Conservation (phyloP, 352 stramenopile species). For the Globisporangium okanoganense region DNA sequence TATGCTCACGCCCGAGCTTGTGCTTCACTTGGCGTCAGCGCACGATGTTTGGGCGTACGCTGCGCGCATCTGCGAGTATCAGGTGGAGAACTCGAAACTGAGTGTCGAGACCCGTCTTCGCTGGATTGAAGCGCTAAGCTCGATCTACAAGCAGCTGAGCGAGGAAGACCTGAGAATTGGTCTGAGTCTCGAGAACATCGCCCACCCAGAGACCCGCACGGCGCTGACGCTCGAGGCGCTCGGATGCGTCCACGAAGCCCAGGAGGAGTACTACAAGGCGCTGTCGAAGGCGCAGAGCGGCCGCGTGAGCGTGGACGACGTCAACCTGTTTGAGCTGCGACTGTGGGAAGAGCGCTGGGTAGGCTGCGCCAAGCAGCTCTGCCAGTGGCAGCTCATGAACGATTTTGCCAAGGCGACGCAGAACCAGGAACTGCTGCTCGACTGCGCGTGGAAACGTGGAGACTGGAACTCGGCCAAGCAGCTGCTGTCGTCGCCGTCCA, state of each 20-base stretch:
- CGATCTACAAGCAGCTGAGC: slow-evolving; percentile 85
- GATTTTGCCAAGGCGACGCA: slow-evolving; percentile 90
- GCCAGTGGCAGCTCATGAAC: slow-evolving; percentile 91
- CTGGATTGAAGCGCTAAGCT: slow-evolving; percentile 83
- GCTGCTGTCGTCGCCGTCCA: slow-evolving; percentile 57
- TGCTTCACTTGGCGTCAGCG: slow-evolving; percentile 74
- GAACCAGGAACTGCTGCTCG: slow-evolving; percentile 90
- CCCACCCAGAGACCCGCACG: slow-evolving; percentile 64
- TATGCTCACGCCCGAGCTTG: slow-evolving; percentile 79
- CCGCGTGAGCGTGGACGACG: slow-evolving; percentile 68
- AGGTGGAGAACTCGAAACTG: slow-evolving; percentile 69
- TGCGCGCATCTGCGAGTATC: slow-evolving; percentile 73
- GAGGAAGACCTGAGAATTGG: slow-evolving; percentile 81
- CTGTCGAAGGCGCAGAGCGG: slow-evolving; percentile 75
- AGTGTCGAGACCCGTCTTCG: slow-evolving; percentile 69
- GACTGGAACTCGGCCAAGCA: slow-evolving; percentile 88
- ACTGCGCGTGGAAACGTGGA: slow-evolving; percentile 90
- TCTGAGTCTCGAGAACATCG: slow-evolving; percentile 72
- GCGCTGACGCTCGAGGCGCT: slow-evolving; percentile 78
- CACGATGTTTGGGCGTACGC: slow-evolving; percentile 83
- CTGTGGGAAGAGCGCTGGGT: slow-evolving; percentile 91
- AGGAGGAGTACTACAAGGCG: slow-evolving; percentile 86
- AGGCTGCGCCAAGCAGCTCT: slow-evolving; percentile 88
- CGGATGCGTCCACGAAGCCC: slow-evolving; percentile 79
- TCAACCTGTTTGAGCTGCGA: slow-evolving; percentile 83